A percentile compares a stretch with the other conserved stretches of the same genome.
phyloP scores from a whole-genome alignment of 2,329 filamentous ascomycete genomes.

The Parafenestella ontariensis region DNA sequence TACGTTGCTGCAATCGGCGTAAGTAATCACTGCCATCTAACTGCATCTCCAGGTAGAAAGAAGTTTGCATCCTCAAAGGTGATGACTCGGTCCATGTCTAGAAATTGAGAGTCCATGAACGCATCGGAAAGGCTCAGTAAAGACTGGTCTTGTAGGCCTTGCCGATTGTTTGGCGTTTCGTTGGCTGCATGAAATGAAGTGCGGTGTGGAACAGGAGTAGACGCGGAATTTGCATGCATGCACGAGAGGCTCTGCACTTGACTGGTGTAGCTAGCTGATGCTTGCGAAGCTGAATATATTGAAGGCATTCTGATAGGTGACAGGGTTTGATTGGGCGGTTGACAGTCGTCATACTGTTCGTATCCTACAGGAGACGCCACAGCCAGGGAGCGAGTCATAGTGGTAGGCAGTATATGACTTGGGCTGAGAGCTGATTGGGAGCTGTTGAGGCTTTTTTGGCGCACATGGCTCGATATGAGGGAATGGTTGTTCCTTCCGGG shows the following conservation, averaged over 20 bases:
- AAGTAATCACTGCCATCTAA: slow-evolving; percentile 30
- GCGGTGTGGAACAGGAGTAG: not conserved
- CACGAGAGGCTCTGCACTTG: slow-evolving; percentile 10
- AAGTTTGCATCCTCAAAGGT: slow-evolving; percentile 47
- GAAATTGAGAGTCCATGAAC: slow-evolving; percentile 43
- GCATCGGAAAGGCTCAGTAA: slow-evolving; percentile 40
- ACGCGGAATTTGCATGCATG: not conserved
- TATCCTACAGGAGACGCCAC: slow-evolving; percentile 8
- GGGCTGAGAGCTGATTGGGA: slow-evolving; percentile 23
- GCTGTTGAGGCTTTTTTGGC: slow-evolving; percentile 24
- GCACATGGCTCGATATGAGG: not conserved
- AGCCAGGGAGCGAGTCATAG: not conserved
- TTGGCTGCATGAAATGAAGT: not conserved
- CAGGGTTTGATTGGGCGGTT: not conserved
- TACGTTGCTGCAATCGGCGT: not conserved
- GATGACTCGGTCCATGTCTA: slow-evolving; percentile 45
- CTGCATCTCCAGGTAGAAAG: slow-evolving; percentile 38
- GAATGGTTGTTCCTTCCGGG: slow-evolving; percentile 10
- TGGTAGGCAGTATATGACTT: slow-evolving; percentile 10
- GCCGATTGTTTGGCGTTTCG: slow-evolving; percentile 10
- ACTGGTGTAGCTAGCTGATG: not conserved
- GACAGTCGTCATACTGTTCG: slow-evolving; percentile 4
- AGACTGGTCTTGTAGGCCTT: slow-evolving; percentile 37
- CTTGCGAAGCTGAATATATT: slow-evolving; percentile 3
- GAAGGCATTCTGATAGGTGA: slow-evolving; percentile 4